Percentiles rank a stretch among this genome's conserved stretches.
Evolutionary conservation across 257 asterid species (phyloP).

Genomic region (Plantago ovata): DNA sequence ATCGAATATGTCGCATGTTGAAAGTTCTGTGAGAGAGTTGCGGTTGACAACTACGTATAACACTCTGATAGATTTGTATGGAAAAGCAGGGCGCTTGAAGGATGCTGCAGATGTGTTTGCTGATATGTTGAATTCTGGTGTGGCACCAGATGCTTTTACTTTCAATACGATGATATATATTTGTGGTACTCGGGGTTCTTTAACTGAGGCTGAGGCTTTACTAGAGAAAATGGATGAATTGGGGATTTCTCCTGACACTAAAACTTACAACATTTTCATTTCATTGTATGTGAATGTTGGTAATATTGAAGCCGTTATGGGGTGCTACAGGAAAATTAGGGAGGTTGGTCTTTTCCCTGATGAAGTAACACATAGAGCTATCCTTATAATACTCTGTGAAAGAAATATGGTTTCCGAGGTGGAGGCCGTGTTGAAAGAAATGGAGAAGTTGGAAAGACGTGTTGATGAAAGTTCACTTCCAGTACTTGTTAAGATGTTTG

Average conservation of each 20-base stretch:
- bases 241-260: constrained; percentile 73
- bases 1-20: constrained; percentile 25
- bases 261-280: constrained; percentile 73
- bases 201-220: constrained; percentile 84
- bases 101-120: constrained; percentile 79
- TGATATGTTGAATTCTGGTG: constrained; percentile 80
- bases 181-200: constrained; percentile 71
- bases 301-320: constrained; percentile 53
- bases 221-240: constrained; percentile 75
- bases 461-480: constrained; percentile 74
- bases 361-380: constrained; percentile 62
- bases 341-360: constrained; percentile 84
- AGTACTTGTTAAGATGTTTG: constrained; percentile 65
- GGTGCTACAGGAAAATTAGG: constrained; percentile 62
- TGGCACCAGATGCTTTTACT: constrained; percentile 63
- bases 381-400: constrained; percentile 55
- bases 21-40: constrained; percentile 41
- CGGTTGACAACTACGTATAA: constrained; percentile 73
- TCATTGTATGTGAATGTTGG: constrained; percentile 61
- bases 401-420: constrained; percentile 71
- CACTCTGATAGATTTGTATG: constrained; percentile 85
- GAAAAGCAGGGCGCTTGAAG: constrained; percentile 78
- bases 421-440: constrained; percentile 61
- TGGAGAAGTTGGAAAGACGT: constrained; percentile 48
- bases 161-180: constrained; percentile 84